These are phyloP conservation scores for Enterocytospora artemiae DNA, from an alignment of 371 early-diverging fungal genomes.

Conservation along the genomic window DNA sequence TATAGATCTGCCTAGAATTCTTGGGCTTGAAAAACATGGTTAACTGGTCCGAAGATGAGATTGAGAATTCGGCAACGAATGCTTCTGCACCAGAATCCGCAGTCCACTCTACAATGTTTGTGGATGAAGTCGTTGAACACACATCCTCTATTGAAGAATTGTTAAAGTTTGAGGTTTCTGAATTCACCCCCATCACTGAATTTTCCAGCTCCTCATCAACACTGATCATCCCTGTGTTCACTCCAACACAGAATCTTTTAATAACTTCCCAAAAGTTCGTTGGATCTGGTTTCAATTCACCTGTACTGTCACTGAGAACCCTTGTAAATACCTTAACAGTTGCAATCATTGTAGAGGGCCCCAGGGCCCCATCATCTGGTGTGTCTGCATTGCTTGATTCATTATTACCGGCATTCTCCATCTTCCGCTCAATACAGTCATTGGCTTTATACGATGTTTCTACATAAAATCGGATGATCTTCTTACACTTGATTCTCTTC, in stretches of 20 bases:
- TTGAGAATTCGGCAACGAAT: conserved; percentile 27
- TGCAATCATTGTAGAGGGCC: no score
- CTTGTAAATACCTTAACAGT: neutral
- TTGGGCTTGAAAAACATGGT: conserved; percentile 29
- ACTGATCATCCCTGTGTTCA: neutral
- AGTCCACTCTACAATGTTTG: conserved; percentile 43
- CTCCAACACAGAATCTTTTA: conserved; percentile 10
- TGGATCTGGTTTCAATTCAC: neutral
- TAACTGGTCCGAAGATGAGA: neutral
- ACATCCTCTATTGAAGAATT: neutral
- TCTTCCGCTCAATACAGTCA: no score
- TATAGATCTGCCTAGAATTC: conserved; percentile 34
- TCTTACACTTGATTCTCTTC: conserved; percentile 55
- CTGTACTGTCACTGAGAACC: neutral
- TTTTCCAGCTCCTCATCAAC: neutral
- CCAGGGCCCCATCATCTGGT: no score
- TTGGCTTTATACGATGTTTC: conserved; percentile 2
- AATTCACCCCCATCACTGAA: neutral
- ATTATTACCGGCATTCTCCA: no score
- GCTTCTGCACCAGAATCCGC: conserved; percentile 11
- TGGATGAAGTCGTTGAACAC: neutral
- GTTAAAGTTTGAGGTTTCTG: neutral
- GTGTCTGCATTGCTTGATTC: no score
- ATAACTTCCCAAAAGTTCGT: neutral
- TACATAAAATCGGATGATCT: conserved; percentile 44